These are phyloP conservation scores for Lichina pygmaea DNA, from an alignment of 495 filamentous ascomycete genomes.

Conservation along the genomic window DNA sequence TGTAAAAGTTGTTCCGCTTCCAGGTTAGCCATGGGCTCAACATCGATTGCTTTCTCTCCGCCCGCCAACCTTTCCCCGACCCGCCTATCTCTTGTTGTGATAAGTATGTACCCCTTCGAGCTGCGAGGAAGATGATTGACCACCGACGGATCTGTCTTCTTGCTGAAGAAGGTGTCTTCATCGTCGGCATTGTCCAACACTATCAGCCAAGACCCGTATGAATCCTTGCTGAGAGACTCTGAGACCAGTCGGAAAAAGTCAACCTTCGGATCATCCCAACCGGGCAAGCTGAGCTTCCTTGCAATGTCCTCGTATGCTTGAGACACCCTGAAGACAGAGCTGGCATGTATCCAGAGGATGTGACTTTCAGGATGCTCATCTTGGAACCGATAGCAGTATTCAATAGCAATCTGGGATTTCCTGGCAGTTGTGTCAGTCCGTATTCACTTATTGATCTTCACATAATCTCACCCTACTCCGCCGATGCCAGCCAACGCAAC, in stretches of 20 bases:
- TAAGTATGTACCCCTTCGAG: constrained; percentile 4
- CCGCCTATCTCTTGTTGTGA: constrained; percentile 5
- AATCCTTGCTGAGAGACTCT: not conserved
- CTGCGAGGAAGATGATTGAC: constrained; percentile 4
- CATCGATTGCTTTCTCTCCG: constrained; percentile 3
- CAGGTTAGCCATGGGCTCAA: constrained; percentile 2
- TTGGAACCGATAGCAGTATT: constrained; percentile 16
- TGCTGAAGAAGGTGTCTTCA: constrained; percentile 1
- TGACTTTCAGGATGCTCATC: constrained; percentile 10
- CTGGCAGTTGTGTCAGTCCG: constrained; percentile 6
- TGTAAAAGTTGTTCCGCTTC: constrained; percentile 9
- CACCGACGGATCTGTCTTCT: not conserved
- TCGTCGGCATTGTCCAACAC: constrained; percentile 5
- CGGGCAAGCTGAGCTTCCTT: not conserved
- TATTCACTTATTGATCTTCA: constrained; percentile 1
- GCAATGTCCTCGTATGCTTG: constrained; percentile 19
- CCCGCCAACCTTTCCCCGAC: constrained; percentile 1
- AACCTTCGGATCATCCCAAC: constrained; percentile 4
- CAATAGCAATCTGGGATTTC: constrained; percentile 26
- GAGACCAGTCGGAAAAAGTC: constrained; percentile 5
- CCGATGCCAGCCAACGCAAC: constrained; percentile 18
- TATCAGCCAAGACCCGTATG: constrained; percentile 1
- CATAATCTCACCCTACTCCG: constrained; percentile 18
- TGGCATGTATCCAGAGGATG: constrained; percentile 22
- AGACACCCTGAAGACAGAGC: constrained; percentile 13